phyloP scores from a whole-genome alignment of 2,329 filamentous ascomycete species.

The Penicillium rolfsii region DNA sequence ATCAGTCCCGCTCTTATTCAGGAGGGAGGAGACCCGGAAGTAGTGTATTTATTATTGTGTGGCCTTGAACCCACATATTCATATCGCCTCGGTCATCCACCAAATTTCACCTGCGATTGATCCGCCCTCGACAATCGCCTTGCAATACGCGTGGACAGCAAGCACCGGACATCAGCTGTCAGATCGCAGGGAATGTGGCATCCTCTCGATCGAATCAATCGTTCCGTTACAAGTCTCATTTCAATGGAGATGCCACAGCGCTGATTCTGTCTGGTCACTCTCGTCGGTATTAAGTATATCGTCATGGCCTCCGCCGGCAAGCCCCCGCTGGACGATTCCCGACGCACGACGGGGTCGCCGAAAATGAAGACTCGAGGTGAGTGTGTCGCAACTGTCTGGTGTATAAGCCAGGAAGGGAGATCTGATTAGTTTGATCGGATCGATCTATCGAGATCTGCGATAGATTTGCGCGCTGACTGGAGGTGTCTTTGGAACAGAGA shows the following conservation, averaged over 20 bases:
- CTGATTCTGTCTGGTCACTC: constrained; percentile 38
- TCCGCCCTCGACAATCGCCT: constrained; percentile 20
- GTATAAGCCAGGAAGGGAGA: constrained; percentile 4
- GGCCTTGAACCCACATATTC: constrained; percentile 13
- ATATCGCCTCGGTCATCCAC: constrained; percentile 12
- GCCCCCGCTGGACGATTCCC: constrained; percentile 50
- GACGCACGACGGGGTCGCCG: constrained; percentile 51
- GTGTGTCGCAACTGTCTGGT: constrained; percentile 25
- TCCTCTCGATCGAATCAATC: constrained; percentile 34
- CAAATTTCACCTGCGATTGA: constrained; percentile 24
- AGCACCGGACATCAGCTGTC: constrained; percentile 17
- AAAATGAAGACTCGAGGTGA: constrained; percentile 54
- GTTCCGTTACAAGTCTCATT: constrained; percentile 34
- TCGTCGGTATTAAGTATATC: constrained; percentile 35
- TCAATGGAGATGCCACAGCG: constrained; percentile 47
- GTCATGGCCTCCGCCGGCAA: constrained; percentile 50
- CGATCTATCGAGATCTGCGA: constrained; percentile 1
- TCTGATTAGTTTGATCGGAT: constrained; percentile 13
- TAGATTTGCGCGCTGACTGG: constrained; percentile 14
- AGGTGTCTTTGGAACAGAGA: constrained; percentile 55
- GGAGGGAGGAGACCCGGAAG: constrained; percentile 23
- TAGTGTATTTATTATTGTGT: constrained; percentile 19
- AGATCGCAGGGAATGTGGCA: constrained; percentile 43
- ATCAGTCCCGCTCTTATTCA: constrained; percentile 22
- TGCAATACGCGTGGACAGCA: constrained; percentile 19